Evolutionary conservation across 2,329 filamentous ascomycete species (phyloP).

Genomic region (Daldinia eschscholtzii): DNA sequence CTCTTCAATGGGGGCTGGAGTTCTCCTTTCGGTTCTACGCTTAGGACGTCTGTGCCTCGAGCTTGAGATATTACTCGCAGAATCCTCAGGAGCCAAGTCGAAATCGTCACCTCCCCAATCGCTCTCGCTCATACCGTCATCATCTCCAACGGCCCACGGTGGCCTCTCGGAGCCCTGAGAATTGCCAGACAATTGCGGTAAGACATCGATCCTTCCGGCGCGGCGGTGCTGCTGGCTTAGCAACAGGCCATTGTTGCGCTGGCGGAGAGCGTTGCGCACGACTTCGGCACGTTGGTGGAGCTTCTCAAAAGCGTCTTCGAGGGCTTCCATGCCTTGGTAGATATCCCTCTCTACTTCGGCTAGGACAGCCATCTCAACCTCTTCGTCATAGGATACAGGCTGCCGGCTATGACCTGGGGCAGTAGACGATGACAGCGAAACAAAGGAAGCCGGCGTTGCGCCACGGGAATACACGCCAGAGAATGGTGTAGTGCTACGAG

Average conservation of each 20-base stretch:
- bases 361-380: constrained; percentile 89
- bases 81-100: constrained; percentile 80
- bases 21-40: constrained; percentile 75
- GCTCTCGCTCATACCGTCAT: constrained; percentile 66
- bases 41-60: constrained; percentile 76
- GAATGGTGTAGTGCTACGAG: constrained; percentile 63
- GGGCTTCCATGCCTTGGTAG: constrained; percentile 90
- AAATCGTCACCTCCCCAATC: constrained; percentile 69
- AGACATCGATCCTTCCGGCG: constrained; percentile 64
- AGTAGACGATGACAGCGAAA: constrained; percentile 56
- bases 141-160: constrained; percentile 59
- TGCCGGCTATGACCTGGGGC: constrained; percentile 60
- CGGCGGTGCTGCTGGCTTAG: constrained; percentile 71
- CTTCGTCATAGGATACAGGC: constrained; percentile 89
- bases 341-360: constrained; percentile 95
- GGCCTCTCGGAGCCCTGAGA: constrained; percentile 64
- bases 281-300: constrained; percentile 87
- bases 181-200: constrained; percentile 63
- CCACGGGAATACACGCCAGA: constrained; percentile 66
- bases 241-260: constrained; percentile 83
- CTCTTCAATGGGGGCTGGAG: constrained; percentile 79
- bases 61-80: constrained; percentile 83
- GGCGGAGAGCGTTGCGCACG: constrained; percentile 82
- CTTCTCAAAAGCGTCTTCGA: constrained; percentile 93
- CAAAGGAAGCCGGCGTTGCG: constrained; percentile 66